These are phyloP conservation scores for Nakazawaea wyomingensis DNA, from an alignment of 805 yeast species.

Conservation along the genomic window DNA sequence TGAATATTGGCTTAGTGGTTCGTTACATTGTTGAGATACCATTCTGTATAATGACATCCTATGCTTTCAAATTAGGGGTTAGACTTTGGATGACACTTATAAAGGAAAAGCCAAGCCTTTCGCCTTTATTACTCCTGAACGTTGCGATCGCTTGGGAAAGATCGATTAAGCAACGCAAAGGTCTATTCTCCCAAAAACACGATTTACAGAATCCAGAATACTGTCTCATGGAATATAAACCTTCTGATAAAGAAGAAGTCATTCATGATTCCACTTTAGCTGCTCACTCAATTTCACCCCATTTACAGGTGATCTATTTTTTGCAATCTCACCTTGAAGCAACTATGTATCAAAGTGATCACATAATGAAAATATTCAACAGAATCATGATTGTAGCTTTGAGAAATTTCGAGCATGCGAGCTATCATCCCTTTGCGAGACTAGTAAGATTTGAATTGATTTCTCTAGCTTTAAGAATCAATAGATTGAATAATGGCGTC, in stretches of 20 bases:
- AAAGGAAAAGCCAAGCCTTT: constrained; percentile 55
- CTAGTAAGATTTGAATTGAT: constrained; percentile 69
- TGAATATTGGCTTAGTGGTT: constrained; percentile 41
- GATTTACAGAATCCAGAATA: constrained; percentile 60
- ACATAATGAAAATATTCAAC: constrained; percentile 64
- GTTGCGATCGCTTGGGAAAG: constrained; percentile 65
- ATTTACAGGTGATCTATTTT: constrained; percentile 59
- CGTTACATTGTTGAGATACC: constrained; percentile 63
- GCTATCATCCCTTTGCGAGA: constrained; percentile 80
- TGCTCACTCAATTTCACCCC: constrained; percentile 55
- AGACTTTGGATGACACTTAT: constrained; percentile 79
- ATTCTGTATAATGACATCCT: constrained; percentile 56
- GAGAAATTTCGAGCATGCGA: constrained; percentile 46
- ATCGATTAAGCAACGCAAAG: constrained; percentile 52
- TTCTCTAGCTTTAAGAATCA: constrained; percentile 59
- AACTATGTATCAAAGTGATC: constrained; percentile 64
- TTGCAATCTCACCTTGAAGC: constrained; percentile 79
- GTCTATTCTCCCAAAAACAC: constrained; percentile 53
- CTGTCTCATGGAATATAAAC: constrained; percentile 81
- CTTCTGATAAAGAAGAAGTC: constrained; percentile 62
- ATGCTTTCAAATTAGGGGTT: constrained; percentile 57
- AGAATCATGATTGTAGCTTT: constrained; percentile 55
- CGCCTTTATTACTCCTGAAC: constrained; percentile 61
- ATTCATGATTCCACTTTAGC: constrained; percentile 47
- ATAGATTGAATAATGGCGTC: constrained; percentile 25